Conservation (phyloP, 495 filamentous ascomycete species). For the Podospora conica region DNA sequence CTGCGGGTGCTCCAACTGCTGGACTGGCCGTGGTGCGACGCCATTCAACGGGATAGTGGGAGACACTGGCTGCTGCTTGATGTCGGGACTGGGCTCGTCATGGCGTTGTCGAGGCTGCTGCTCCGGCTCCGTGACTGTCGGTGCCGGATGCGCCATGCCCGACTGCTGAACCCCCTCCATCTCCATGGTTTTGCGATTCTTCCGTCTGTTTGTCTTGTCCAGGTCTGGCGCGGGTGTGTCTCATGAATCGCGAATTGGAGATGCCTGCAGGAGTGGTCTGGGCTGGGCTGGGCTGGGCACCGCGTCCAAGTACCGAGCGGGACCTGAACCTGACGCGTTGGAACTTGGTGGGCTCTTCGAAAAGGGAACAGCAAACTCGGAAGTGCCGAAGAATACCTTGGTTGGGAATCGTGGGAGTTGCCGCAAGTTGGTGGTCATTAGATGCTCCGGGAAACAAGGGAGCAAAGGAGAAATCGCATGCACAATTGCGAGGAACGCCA, state of each 20-base stretch:
- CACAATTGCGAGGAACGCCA: background rate
- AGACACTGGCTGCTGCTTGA: conserved; percentile 7
- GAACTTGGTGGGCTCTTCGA: background rate
- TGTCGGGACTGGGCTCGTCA: background rate
- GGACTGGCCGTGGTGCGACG: background rate
- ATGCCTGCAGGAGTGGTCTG: background rate
- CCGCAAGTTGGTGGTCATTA: background rate
- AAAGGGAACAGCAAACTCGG: background rate
- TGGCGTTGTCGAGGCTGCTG: background rate
- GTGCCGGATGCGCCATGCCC: background rate
- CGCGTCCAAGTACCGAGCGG: background rate
- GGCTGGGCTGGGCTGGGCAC: background rate
- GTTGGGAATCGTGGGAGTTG: background rate
- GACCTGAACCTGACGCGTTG: background rate
- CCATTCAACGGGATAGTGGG: conserved; percentile 3
- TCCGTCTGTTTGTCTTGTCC: background rate
- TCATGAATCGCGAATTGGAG: background rate
- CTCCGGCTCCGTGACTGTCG: background rate
- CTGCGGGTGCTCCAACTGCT: conserved; percentile 1
- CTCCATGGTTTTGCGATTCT: background rate
- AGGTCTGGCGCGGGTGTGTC: background rate
- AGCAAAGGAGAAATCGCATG: background rate
- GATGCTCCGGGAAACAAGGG: background rate
- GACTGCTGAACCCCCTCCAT: conserved; percentile 10
- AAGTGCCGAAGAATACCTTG: background rate